Conservation (phyloP, 331 rosid species). For the Pyrus hybrid region DNA sequence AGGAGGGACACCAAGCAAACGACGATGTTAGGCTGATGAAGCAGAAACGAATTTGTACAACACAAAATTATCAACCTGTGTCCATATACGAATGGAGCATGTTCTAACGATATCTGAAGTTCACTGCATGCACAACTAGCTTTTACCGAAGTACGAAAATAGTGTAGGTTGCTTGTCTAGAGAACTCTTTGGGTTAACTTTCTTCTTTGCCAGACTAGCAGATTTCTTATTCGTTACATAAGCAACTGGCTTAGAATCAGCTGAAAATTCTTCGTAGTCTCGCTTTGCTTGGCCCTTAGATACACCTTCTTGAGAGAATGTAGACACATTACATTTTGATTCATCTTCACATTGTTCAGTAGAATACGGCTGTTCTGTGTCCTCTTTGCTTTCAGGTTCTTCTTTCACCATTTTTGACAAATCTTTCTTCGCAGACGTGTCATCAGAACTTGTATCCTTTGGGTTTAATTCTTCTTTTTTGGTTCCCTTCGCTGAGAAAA, state of each 20-base stretch:
- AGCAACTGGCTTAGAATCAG: slow-evolving; percentile 22
- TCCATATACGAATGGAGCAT: not conserved
- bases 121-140: slow-evolving; percentile 14
- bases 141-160: slow-evolving; percentile 59
- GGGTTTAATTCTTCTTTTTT: slow-evolving; percentile 37
- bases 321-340: slow-evolving; percentile 10
- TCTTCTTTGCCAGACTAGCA: slow-evolving; percentile 48
- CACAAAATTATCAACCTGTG: slow-evolving; percentile 1
- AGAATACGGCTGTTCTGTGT: not conserved
- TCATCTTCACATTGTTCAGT: slow-evolving; percentile 18
- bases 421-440: slow-evolving; percentile 25
- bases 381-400: slow-evolving; percentile 24
- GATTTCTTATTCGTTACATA: slow-evolving; percentile 16
- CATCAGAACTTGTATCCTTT: slow-evolving; percentile 13
- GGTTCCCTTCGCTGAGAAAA: slow-evolving; percentile 44
- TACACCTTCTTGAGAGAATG: slow-evolving; percentile 16
- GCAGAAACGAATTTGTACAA: not conserved
- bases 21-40: not conserved
- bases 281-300: slow-evolving; percentile 39
- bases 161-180: slow-evolving; percentile 59
- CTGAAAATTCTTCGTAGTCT: slow-evolving; percentile 37
- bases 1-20: not conserved
- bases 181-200: slow-evolving; percentile 34
- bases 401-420: slow-evolving; percentile 11
- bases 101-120: not conserved